Evolutionary conservation across 768 basidiomycete genomes (phyloP).

Genomic region (Peribolospora baueri): DNA sequence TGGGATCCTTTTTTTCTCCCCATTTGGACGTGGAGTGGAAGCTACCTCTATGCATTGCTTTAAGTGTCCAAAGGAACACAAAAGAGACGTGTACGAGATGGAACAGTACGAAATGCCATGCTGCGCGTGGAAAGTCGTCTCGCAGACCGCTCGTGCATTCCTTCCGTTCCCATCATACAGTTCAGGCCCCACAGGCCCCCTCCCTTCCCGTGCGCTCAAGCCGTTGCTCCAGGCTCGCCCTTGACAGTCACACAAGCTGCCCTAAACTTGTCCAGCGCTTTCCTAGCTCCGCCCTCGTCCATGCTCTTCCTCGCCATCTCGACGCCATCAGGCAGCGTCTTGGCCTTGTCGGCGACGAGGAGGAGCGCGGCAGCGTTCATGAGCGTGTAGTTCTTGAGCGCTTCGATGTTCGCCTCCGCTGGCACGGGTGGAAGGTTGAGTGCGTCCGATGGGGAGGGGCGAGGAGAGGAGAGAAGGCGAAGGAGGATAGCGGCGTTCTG

Average conservation of each 20-base stretch:
- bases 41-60: too few relatives aligned
- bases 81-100: too few relatives aligned
- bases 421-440: constrained; percentile 27
- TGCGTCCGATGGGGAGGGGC: constrained; percentile 13
- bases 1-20: too few relatives aligned
- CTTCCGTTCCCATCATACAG: too few relatives aligned
- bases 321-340: constrained; percentile 45
- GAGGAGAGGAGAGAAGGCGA: constrained; percentile 27
- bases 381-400: constrained; percentile 64
- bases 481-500: constrained; percentile 61
- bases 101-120: too few relatives aligned
- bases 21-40: too few relatives aligned
- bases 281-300: constrained; percentile 20
- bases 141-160: too few relatives aligned
- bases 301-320: constrained; percentile 32
- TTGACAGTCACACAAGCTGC: constrained; percentile 4
- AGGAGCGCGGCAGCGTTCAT: constrained; percentile 75
- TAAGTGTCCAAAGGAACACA: too few relatives aligned
- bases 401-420: constrained; percentile 24
- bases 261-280: constrained; percentile 23
- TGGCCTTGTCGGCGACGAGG: constrained; percentile 54
- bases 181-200: too few relatives aligned
- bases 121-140: too few relatives aligned
- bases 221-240: too few relatives aligned
- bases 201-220: too few relatives aligned